Percentiles rank a stretch among this genome's conserved stretches.
These are phyloP conservation scores for Blastocladiella emersonii DNA, from an alignment of 371 early-diverging fungal genomes.

Conservation along the genomic window DNA sequence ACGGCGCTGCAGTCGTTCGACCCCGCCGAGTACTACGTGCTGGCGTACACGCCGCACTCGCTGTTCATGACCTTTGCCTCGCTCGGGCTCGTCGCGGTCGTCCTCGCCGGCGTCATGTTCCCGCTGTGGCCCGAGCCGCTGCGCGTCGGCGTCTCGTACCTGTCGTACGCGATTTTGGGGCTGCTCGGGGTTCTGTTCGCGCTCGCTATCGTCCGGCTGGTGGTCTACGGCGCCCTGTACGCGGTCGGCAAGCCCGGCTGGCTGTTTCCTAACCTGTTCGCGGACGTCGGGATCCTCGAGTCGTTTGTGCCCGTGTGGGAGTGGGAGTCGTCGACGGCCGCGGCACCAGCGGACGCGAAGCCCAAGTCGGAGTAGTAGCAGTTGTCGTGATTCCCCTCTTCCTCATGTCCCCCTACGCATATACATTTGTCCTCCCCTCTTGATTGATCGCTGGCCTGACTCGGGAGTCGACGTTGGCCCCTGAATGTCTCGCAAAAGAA, in stretches of 20 bases:
- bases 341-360: not conserved
- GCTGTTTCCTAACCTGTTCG: slow-evolving; percentile 99
- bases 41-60: slow-evolving; percentile 46
- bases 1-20: slow-evolving; percentile 52
- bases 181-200: slow-evolving; percentile 83
- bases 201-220: slow-evolving; percentile 75
- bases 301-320: slow-evolving; percentile 93
- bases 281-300: slow-evolving; percentile 94
- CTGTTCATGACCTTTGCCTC: slow-evolving; percentile 52
- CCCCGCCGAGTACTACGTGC: slow-evolving; percentile 76
- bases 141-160: slow-evolving; percentile 77
- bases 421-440: too few relatives aligned
- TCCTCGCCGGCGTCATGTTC: slow-evolving; percentile 90
- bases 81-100: slow-evolving; percentile 52
- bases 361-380: not conserved
- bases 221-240: slow-evolving; percentile 72
- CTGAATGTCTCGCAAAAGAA: too few relatives aligned
- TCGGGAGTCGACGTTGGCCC: too few relatives aligned
- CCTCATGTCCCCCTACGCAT: too few relatives aligned
- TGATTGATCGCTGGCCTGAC: too few relatives aligned
- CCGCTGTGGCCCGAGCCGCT: slow-evolving; percentile 91
- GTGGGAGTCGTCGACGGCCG: slow-evolving; percentile 42
- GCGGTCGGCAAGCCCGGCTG: slow-evolving; percentile 76
- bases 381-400: too few relatives aligned
- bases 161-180: slow-evolving; percentile 70